Percentiles rank a stretch among this genome's conserved stretches.
Evolutionary conservation across 352 stramenopile genomes (phyloP).

Genomic region (Phytophthora pistaciae): DNA sequence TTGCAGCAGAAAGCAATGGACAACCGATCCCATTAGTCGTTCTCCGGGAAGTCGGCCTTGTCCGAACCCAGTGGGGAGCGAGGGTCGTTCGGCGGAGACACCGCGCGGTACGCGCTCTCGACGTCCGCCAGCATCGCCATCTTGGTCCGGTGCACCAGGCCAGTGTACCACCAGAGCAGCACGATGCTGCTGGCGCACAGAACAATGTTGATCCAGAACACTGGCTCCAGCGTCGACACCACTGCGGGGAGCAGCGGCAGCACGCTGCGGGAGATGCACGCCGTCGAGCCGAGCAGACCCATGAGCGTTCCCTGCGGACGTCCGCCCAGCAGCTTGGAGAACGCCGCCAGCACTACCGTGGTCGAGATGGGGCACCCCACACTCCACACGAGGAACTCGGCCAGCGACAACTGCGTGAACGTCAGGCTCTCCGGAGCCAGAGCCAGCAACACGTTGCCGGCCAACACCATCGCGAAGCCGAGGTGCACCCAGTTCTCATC

Average conservation of each 20-base stretch:
- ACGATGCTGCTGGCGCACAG: conserved; percentile 63
- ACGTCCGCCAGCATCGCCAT: conserved; percentile 49
- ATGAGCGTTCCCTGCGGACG: conserved; percentile 78
- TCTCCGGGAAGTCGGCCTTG: conserved; percentile 29
- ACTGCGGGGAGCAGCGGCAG: conserved; percentile 71
- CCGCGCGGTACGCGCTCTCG: conserved; percentile 40
- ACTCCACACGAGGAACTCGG: conserved; percentile 78
- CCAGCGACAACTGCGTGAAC: conserved; percentile 55
- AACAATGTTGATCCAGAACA: conserved; percentile 78
- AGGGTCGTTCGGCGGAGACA: conserved; percentile 35
- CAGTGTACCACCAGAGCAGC: conserved; percentile 69
- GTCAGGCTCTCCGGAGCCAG: conserved; percentile 46
- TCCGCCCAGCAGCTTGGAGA: conserved; percentile 73
- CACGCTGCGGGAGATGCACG: conserved; percentile 72
- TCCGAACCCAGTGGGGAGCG: conserved; percentile 52
- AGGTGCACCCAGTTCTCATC: conserved; percentile 75
- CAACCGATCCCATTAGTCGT: conserved; percentile 17
- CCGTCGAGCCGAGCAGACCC: conserved; percentile 71
- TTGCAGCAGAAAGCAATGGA: not conserved
- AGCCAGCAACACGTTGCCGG: conserved; percentile 64
- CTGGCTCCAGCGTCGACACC: conserved; percentile 60
- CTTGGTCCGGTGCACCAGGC: conserved; percentile 59
- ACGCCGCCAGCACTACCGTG: conserved; percentile 70
- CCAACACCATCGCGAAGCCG: conserved; percentile 63
- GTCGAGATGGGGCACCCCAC: conserved; percentile 82